phyloP scores from a whole-genome alignment of 2,329 filamentous ascomycete genomes.

The Beauveria varroae region DNA sequence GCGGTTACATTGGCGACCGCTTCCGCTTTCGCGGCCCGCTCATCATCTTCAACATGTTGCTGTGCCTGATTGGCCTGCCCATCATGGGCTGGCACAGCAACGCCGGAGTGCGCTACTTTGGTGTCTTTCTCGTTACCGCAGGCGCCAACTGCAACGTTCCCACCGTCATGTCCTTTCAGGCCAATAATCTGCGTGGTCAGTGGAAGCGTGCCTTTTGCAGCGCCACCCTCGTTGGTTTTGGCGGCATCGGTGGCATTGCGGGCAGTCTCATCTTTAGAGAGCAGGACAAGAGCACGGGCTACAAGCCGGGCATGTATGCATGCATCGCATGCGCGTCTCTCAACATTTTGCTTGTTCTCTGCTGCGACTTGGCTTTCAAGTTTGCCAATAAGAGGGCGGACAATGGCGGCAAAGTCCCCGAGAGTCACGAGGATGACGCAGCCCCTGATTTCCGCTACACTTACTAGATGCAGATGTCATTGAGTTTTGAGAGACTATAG shows the following conservation, averaged over 20 bases:
- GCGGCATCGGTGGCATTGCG: conserved; percentile 71
- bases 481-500: neutral
- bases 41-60: conserved; percentile 55
- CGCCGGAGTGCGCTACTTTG: conserved; percentile 58
- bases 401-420: conserved; percentile 44
- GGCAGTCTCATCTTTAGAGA: conserved; percentile 64
- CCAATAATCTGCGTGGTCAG: conserved; percentile 81
- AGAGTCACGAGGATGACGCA: conserved; percentile 30
- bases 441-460: conserved; percentile 12
- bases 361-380: conserved; percentile 34
- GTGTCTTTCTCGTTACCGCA: conserved; percentile 67
- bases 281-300: conserved; percentile 43
- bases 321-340: conserved; percentile 44
- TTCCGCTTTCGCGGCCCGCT: conserved; percentile 59
- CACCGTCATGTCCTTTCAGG: conserved; percentile 68
- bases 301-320: conserved; percentile 47
- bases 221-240: conserved; percentile 67
- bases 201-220: conserved; percentile 81
- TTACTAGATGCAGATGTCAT: neutral
- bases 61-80: conserved; percentile 61
- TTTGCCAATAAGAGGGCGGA: conserved; percentile 43
- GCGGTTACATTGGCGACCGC: conserved; percentile 59
- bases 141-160: conserved; percentile 75
- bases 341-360: conserved; percentile 36
- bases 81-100: conserved; percentile 61